A percentile compares a stretch with the other conserved stretches of the same genome.
These are phyloP conservation scores for Flaveria floridana DNA, from an alignment of 140 eudicot species.

Conservation along the genomic window DNA sequence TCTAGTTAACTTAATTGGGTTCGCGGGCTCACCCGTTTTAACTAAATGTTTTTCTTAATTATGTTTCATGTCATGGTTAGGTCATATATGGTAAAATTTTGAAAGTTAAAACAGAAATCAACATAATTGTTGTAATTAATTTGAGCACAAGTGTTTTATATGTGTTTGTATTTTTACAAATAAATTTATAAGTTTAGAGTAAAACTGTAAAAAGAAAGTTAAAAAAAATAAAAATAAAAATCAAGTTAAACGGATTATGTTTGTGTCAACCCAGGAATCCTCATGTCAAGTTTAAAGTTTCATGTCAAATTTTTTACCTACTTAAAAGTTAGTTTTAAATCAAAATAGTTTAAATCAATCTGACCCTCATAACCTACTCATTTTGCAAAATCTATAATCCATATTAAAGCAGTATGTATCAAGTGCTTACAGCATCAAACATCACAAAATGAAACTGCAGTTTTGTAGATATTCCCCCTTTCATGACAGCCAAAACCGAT, in stretches of 20 bases:
- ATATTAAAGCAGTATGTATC: background rate
- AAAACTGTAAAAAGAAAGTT: too few relatives aligned
- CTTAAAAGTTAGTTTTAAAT: too few relatives aligned
- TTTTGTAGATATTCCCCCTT: conserved; percentile 34
- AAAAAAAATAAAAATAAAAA: too few relatives aligned
- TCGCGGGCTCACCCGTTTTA: background rate
- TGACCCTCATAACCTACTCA: background rate
- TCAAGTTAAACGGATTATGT: background rate
- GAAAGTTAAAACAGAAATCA: too few relatives aligned
- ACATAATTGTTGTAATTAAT: too few relatives aligned
- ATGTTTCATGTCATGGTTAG: background rate
- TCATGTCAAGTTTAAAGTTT: background rate
- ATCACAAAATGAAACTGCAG: conserved; percentile 45
- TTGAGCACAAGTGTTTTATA: background rate
- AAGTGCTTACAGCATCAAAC: conserved; percentile 58
- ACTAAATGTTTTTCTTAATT: too few relatives aligned
- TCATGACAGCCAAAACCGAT: conserved; percentile 41
- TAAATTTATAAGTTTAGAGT: too few relatives aligned
- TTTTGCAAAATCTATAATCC: background rate
- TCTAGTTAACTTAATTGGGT: too few relatives aligned
- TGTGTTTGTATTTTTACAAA: background rate
- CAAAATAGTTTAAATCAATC: background rate
- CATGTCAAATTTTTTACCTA: background rate
- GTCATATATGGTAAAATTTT: too few relatives aligned
- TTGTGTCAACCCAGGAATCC: background rate